Base-by-base conservation (phyloP, 805 yeast species). In the Kuraishia capsulata region DNA sequence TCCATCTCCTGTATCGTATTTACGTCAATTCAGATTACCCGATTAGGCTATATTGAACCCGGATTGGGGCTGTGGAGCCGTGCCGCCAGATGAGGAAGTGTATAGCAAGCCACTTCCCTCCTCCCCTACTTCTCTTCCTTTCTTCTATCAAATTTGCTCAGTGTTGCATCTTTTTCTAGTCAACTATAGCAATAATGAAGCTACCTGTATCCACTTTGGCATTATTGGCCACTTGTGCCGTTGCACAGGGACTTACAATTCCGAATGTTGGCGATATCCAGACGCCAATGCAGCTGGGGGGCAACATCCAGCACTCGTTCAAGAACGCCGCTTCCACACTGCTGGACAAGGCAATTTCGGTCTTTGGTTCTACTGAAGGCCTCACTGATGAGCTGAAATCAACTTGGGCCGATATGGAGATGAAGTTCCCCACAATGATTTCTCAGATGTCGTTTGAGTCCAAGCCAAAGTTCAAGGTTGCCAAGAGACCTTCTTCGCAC, bases 381-480 rank as follows among this genome's bases (percentile, higher is more conserved):
- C 48, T 79, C 33, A 64, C 81, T 14, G 52, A 60, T 4, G 76
- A 70, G 10, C 57, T 79, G 36, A 69, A 72, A 51, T 43, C 54
- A 20, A 51, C 71, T 24, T 81, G 89, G 89, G 51, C 71, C 20
- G 87, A 81, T 30, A 72, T 81, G 77, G 62, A 80, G 29, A 40
- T 67, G 49, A 58, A 63, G 37, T 81, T 71, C 59, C 89, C 89
- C 19, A 61, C 67, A n/a, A 64, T 76, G 20, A 57, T 77, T 16
- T 49, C 65, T 18, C 59, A 65, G 33, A 57, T 82, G 63, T 66
- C 65, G 43, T 64, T 76, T 44, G 60, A 56, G 44, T 62, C 80
- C 6, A 55, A 59, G 30, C 82, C 84, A 23, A 71, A 67, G 49
- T 62, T 63, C 39, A 56, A 62, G 33, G 48, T 54, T 38, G 44